These are phyloP conservation scores for Trichosporon faecale DNA, from an alignment of 1,284 basidiomycete species.

Conservation along the genomic window DNA sequence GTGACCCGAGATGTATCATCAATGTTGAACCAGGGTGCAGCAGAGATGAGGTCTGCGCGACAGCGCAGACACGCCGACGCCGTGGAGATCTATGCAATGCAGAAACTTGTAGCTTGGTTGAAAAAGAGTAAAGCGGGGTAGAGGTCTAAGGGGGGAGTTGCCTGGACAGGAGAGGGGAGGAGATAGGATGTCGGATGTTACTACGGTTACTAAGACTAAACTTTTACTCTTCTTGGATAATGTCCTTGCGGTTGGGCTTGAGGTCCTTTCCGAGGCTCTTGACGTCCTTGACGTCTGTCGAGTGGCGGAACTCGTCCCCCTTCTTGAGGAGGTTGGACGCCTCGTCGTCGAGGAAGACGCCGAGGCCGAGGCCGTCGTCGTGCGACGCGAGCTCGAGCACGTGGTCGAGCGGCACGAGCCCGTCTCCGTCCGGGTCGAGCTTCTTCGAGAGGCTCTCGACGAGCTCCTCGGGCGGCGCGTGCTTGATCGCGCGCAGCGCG, in stretches of 20 bases:
- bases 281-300: constrained; percentile 38
- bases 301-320: constrained; percentile 49
- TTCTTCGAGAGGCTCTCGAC: constrained; percentile 86
- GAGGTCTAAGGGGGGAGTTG: not conserved
- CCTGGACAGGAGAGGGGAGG: not conserved
- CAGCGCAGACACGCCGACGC: too few species aligned
- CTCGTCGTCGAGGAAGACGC: constrained; percentile 45
- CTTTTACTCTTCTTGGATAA: constrained; percentile 42
- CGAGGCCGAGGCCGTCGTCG: constrained; percentile 51
- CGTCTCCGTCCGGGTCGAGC: constrained; percentile 93
- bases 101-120: constrained; percentile 6
- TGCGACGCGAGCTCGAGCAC: constrained; percentile 52
- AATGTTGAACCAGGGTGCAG: too few species aligned
- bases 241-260: constrained; percentile 52
- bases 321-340: constrained; percentile 46
- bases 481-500: constrained; percentile 89
- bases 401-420: constrained; percentile 65
- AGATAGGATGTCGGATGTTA: not conserved
- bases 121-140: constrained; percentile 1
- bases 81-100: constrained; percentile 7
- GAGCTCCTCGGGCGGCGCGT: constrained; percentile 86
- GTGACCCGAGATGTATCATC: not conserved
- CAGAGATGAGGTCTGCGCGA: not conserved
- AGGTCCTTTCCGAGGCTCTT: constrained; percentile 43
- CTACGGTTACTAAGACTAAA: constrained; percentile 4